Percentiles rank a stretch among this genome's conserved stretches.
Evolutionary conservation across 2,329 filamentous ascomycete genomes (phyloP).

Genomic region (Conoideocrella luteorostrata): DNA sequence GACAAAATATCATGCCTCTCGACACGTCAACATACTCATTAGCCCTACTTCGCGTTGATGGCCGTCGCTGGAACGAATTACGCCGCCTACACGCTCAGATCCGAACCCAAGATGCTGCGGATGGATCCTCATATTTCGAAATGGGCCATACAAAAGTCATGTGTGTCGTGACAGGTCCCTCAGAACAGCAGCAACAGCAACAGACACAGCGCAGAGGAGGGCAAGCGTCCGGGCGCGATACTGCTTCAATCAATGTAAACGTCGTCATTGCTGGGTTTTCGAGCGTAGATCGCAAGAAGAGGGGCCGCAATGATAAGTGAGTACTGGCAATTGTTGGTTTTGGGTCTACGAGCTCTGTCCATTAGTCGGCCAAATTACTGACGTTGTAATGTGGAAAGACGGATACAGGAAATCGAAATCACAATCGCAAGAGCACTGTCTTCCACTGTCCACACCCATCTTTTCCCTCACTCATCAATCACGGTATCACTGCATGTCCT

Average conservation of each 20-base stretch:
- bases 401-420: conserved; percentile 72
- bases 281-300: conserved; percentile 75
- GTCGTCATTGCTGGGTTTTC: conserved; percentile 85
- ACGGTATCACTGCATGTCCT: conserved; percentile 79
- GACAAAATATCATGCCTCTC: conserved; percentile 65
- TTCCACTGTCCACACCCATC: conserved; percentile 71
- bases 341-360: too few species aligned
- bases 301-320: conserved; percentile 71
- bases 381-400: conserved; percentile 40
- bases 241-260: conserved; percentile 64
- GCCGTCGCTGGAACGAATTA: conserved; percentile 94
- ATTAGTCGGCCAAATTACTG: too few species aligned
- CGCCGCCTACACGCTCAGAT: conserved; percentile 84
- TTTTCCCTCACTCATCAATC: conserved; percentile 86
- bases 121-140: conserved; percentile 88
- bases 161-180: conserved; percentile 82
- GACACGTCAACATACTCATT: conserved; percentile 89
- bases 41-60: conserved; percentile 74
- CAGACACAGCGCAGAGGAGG: conserved; percentile 43
- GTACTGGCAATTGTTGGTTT: too few species aligned
- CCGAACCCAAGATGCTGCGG: conserved; percentile 83
- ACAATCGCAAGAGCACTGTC: conserved; percentile 74
- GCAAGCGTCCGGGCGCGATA: conserved; percentile 39
- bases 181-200: conserved; percentile 58
- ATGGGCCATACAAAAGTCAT: conserved; percentile 98